Conservation (phyloP, 305 asterid species). For the Rubia peregrina region DNA sequence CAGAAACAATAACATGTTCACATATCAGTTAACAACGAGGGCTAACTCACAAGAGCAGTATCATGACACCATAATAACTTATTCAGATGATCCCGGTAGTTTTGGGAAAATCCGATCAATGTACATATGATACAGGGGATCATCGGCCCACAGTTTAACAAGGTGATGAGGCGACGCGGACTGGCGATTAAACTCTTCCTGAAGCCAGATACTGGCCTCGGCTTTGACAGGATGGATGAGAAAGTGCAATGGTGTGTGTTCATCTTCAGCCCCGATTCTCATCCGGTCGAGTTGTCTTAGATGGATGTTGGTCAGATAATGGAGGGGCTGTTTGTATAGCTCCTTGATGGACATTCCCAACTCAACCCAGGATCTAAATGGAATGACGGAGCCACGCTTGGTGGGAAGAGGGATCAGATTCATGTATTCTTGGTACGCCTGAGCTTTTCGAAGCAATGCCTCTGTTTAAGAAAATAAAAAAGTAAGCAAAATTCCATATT, state of each 20-base stretch:
- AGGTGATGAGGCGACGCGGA: constrained; percentile 48
- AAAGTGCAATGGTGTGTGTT: constrained; percentile 36
- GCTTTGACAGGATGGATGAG: constrained; percentile 61
- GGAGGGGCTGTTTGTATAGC: constrained; percentile 67
- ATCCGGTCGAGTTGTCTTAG: constrained; percentile 42
- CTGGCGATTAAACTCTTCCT: constrained; percentile 56
- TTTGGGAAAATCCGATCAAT: constrained; percentile 46
- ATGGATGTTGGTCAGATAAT: constrained; percentile 68
- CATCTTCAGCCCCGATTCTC: constrained; percentile 42
- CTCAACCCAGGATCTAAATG: constrained; percentile 64
- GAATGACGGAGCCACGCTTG: constrained; percentile 44
- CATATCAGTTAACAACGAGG: no score
- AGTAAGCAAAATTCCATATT: neutral
- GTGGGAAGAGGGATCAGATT: constrained; percentile 48
- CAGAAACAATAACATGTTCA: neutral
- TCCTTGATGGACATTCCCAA: constrained; percentile 57
- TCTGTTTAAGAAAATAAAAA: constrained; percentile 30
- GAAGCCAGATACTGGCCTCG: constrained; percentile 63
- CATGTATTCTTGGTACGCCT: constrained; percentile 72
- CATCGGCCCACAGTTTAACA: constrained; percentile 47
- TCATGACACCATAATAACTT: neutral
- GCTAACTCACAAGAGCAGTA: neutral
- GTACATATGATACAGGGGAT: constrained; percentile 36
- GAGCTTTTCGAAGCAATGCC: constrained; percentile 43
- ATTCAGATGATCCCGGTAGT: constrained; percentile 18